A percentile compares a stretch with the other conserved stretches of the same genome.
phyloP scores from a whole-genome alignment of 1,139 yeast species.

The Suhomyces kunorum region DNA sequence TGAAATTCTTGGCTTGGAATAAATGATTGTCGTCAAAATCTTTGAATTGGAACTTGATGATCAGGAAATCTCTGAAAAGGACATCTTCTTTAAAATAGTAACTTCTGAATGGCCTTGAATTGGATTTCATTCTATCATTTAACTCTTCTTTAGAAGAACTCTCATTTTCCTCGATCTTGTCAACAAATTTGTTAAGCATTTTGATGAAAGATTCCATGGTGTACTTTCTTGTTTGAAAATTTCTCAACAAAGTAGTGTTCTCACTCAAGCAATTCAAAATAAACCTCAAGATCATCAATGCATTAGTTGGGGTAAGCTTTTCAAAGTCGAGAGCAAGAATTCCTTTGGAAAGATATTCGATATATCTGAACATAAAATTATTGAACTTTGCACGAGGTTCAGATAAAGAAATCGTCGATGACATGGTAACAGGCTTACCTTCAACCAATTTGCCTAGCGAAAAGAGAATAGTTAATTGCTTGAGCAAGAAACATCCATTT shows the following conservation, averaged over 20 bases:
- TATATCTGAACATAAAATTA: slow-evolving; percentile 30
- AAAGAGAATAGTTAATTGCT: slow-evolving; percentile 30
- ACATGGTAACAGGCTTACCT: slow-evolving; percentile 1
- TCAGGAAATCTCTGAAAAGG: slow-evolving; percentile 56
- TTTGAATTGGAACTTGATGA: slow-evolving; percentile 53
- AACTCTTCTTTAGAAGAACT: slow-evolving; percentile 7
- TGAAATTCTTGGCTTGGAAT: slow-evolving; percentile 32
- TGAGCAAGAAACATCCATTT: slow-evolving; percentile 18
- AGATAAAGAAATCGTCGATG: slow-evolving; percentile 12
- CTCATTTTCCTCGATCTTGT: slow-evolving; percentile 12
- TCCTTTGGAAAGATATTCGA: slow-evolving; percentile 36
- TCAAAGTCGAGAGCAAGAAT: slow-evolving; percentile 23
- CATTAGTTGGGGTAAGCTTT: slow-evolving; percentile 17
- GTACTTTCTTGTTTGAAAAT: slow-evolving; percentile 35
- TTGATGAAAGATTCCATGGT: slow-evolving; percentile 33
- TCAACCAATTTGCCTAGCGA: slow-evolving; percentile 22
- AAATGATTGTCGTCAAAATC: slow-evolving; percentile 60
- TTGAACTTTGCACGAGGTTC: slow-evolving; percentile 19
- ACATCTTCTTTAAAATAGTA: slow-evolving; percentile 68
- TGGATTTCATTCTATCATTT: slow-evolving; percentile 15
- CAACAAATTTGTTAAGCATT: slow-evolving; percentile 30
- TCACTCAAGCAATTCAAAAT: slow-evolving; percentile 56
- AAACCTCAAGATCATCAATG: slow-evolving; percentile 43
- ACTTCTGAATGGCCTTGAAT: slow-evolving; percentile 40
- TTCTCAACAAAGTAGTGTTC: slow-evolving; percentile 42